Conservation (phyloP, 2,329 filamentous ascomycete species). For the Trichoderma endophyticum region DNA sequence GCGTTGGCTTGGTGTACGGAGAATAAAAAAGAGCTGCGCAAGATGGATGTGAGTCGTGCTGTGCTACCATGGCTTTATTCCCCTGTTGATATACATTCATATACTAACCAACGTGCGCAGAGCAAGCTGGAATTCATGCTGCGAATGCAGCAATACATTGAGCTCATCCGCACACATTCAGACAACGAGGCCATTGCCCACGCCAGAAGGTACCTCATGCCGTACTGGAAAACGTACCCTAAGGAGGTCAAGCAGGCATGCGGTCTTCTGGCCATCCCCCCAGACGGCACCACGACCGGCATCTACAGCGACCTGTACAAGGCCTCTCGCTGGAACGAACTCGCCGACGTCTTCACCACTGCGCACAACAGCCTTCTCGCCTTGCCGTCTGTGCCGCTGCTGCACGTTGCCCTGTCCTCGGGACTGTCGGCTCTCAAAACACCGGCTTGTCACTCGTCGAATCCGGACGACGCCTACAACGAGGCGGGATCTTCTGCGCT, state of each 20-base stretch:
- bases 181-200: constrained; percentile 73
- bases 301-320: constrained; percentile 64
- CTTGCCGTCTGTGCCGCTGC: constrained; percentile 75
- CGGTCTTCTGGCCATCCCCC: constrained; percentile 74
- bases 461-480: constrained; percentile 39
- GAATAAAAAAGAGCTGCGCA: constrained; percentile 88
- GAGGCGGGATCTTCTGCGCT: constrained; percentile 37
- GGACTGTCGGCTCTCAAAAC: constrained; percentile 95
- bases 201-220: constrained; percentile 75
- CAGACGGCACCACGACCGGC: constrained; percentile 41
- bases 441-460: constrained; percentile 77
- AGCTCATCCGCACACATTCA: constrained; percentile 70
- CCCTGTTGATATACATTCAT: background rate
- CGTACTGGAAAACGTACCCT: constrained; percentile 66
- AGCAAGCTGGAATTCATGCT: constrained; percentile 90
- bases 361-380: constrained; percentile 85
- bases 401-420: constrained; percentile 86
- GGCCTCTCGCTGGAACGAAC: constrained; percentile 65
- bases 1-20: constrained; percentile 88
- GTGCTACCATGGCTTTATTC: background rate
- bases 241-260: constrained; percentile 69
- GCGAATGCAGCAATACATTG: constrained; percentile 90
- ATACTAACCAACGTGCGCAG: constrained; percentile 35
- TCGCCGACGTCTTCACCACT: constrained; percentile 76
- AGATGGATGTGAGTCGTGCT: constrained; percentile 61